Evolutionary conservation across 2,329 filamentous ascomycete species (phyloP).

Genomic region (Lasiodiplodia citricola): DNA sequence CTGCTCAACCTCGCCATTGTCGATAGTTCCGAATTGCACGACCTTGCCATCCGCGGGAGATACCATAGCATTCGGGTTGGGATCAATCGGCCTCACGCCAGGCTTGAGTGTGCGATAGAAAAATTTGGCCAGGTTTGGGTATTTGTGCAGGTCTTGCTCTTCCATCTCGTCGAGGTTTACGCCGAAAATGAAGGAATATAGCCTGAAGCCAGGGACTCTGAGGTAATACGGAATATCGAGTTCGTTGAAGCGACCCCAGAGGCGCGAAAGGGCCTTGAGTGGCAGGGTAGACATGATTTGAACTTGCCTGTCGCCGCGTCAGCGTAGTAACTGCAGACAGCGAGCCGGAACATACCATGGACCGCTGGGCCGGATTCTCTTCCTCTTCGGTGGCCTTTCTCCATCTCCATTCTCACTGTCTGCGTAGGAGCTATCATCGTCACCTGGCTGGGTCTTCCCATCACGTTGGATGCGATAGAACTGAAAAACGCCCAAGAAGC

Average conservation of each 20-base stretch:
- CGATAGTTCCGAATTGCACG: conserved; percentile 89
- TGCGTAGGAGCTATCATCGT: conserved; percentile 47
- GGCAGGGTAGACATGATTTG: conserved; percentile 93
- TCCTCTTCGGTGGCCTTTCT: conserved; percentile 56
- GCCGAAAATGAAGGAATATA: conserved; percentile 91
- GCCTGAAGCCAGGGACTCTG: conserved; percentile 85
- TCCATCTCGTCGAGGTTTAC: conserved; percentile 86
- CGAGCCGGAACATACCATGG: conserved; percentile 68
- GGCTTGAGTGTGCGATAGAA: conserved; percentile 96
- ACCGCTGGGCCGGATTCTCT: conserved; percentile 77
- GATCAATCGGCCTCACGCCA: conserved; percentile 82
- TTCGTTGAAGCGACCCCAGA: conserved; percentile 94
- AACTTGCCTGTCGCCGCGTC: conserved; percentile 66
- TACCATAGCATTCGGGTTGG: conserved; percentile 77
- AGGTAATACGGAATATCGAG: conserved; percentile 85
- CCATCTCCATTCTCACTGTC: conserved; percentile 56
- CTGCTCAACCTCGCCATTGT: conserved; percentile 94
- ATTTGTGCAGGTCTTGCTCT: conserved; percentile 85
- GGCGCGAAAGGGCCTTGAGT: conserved; percentile 83
- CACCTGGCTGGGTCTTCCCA: conserved; percentile 50
- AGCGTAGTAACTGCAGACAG: conserved; percentile 13
- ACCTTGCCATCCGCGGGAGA: conserved; percentile 91
- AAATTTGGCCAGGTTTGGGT: conserved; percentile 92
- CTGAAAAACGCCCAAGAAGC: conserved; percentile 80
- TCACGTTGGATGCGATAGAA: conserved; percentile 74